phyloP scores from a whole-genome alignment of 495 filamentous ascomycete genomes.

The Lindgomyces ingoldianus region DNA sequence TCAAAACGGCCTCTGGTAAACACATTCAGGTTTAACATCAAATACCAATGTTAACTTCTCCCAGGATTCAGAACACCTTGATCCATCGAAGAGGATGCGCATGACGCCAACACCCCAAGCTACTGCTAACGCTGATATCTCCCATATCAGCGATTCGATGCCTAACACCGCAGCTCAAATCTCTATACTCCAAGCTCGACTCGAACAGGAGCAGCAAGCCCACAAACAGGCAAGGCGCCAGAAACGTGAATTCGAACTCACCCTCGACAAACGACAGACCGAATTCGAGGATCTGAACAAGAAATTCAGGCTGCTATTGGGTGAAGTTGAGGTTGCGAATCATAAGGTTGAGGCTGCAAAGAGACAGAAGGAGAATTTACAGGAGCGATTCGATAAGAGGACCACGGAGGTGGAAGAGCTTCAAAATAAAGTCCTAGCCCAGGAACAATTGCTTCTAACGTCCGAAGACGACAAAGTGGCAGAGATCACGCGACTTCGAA shows the following conservation, averaged over 20 bases:
- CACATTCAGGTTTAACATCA: background rate
- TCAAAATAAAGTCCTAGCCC: background rate
- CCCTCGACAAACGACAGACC: constrained; percentile 5
- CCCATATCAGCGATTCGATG: constrained; percentile 31
- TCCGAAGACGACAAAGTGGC: constrained; percentile 22
- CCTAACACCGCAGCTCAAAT: constrained; percentile 17
- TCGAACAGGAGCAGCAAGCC: background rate
- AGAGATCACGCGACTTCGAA: background rate
- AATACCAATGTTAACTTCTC: background rate
- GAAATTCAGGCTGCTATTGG: background rate
- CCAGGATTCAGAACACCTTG: constrained; percentile 8
- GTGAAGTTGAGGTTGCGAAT: background rate
- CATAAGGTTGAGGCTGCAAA: background rate
- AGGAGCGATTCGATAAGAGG: constrained; percentile 13
- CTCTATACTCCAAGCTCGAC: constrained; percentile 9
- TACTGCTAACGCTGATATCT: constrained; percentile 2
- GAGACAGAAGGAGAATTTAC: background rate
- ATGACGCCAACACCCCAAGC: constrained; percentile 22
- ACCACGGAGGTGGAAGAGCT: background rate
- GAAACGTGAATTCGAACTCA: background rate
- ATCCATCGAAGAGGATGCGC: constrained; percentile 28
- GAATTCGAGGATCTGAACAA: constrained; percentile 8
- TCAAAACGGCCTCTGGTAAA: constrained; percentile 21
- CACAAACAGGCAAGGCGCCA: background rate
- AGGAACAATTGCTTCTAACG: too few relatives aligned